Evolutionary conservation across 148 eudicot genomes (phyloP).

Genomic region (Salicornia ramosissima): DNA sequence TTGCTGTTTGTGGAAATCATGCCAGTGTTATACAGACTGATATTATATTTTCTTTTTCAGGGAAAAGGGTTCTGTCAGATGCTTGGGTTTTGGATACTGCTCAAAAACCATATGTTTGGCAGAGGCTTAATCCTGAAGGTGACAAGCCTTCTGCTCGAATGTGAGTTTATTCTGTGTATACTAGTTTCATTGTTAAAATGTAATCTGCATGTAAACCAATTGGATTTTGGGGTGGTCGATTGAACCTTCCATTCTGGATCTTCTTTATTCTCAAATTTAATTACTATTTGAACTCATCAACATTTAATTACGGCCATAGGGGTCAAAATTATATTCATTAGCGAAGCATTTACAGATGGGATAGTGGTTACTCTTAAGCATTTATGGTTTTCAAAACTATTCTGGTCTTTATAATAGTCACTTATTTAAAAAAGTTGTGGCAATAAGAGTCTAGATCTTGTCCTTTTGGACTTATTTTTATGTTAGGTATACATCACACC

Average conservation of each 20-base stretch:
- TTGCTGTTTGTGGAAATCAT: not conserved
- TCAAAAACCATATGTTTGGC: conserved; percentile 93
- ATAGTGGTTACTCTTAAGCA: no score
- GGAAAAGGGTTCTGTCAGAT: conserved; percentile 88
- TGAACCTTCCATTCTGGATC: no score
- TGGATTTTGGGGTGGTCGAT: not conserved
- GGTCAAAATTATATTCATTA: not conserved
- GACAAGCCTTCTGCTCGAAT: conserved; percentile 98
- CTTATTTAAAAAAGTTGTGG: no score
- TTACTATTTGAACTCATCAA: not conserved
- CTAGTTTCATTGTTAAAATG: conserved; percentile 1
- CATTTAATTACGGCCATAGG: not conserved
- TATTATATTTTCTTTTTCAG: conserved; percentile 33
- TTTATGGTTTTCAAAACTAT: no score
- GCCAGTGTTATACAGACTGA: conserved; percentile 5
- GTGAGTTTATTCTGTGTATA: conserved; percentile 51
- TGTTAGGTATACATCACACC: no score
- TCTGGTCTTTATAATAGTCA: no score
- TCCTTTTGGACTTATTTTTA: no score
- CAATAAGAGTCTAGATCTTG: no score
- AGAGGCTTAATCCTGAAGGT: conserved; percentile 86
- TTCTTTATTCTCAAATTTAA: no score
- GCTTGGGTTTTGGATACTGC: conserved; percentile 98
- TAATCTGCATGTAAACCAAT: not conserved
- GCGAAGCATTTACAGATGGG: no score